A percentile compares a stretch with the other conserved stretches of the same genome.
phyloP scores from a whole-genome alignment of 306 rosid species.

The Dryas drummondii region DNA sequence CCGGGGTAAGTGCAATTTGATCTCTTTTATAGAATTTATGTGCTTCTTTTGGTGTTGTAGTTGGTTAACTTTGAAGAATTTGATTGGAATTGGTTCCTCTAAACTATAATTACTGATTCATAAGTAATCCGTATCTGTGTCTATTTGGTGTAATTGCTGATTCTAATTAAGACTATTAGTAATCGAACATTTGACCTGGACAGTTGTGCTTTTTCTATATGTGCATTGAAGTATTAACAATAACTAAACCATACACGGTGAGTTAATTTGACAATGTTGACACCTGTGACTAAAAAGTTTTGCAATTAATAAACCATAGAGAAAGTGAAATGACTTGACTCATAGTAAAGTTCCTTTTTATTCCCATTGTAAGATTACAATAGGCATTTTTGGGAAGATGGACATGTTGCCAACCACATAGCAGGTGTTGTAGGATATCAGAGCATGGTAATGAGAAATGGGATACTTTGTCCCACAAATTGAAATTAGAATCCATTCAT shows the following conservation, averaged over 20 bases:
- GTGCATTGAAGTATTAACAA: neutral
- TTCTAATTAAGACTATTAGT: no score
- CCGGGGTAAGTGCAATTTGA: conserved; percentile 63
- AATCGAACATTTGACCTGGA: no score
- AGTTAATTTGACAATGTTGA: neutral
- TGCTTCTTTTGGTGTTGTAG: conserved; percentile 1
- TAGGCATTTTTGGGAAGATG: neutral
- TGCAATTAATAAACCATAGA: neutral
- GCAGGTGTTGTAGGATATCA: neutral
- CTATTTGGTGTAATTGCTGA: neutral
- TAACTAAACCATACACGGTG: neutral
- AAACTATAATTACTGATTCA: conserved; percentile 3
- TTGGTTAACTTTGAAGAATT: conserved; percentile 10
- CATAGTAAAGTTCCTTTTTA: neutral
- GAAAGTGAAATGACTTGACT: neutral
- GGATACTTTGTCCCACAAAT: neutral
- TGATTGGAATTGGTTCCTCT: conserved; percentile 15
- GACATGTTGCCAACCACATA: neutral
- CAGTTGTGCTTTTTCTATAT: neutral
- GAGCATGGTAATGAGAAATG: neutral
- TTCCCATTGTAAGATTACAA: neutral
- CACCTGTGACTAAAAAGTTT: neutral
- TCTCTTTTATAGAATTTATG: conserved; percentile 3
- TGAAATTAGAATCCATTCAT: neutral
- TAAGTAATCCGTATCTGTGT: neutral